Conservation (phyloP, 345 rosid genomes). For the Ceriops zippeliana region DNA sequence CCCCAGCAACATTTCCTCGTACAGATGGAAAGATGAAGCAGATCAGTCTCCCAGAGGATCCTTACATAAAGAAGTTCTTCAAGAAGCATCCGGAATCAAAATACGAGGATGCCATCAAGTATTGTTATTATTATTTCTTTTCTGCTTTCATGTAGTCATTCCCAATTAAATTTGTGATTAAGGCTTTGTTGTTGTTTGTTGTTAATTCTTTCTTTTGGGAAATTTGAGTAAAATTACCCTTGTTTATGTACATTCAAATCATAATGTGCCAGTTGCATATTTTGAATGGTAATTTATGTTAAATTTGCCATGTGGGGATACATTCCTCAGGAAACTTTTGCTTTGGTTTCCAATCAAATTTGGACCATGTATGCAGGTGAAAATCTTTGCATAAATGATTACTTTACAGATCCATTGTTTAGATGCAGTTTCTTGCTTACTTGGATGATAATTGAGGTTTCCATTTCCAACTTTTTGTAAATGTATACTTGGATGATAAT, state of each 20-base stretch:
- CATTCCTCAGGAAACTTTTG: background rate
- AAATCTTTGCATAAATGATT: too few species aligned
- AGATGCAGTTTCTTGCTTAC: background rate
- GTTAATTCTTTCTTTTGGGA: too few species aligned
- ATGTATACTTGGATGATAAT: too few species aligned
- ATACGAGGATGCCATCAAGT: slow-evolving; percentile 66
- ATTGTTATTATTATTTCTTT: slow-evolving; percentile 1
- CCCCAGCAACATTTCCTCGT: slow-evolving; percentile 77
- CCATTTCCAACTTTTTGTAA: too few species aligned
- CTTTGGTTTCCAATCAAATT: background rate
- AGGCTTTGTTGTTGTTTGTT: background rate
- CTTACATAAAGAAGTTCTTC: slow-evolving; percentile 62
- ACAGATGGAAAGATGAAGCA: slow-evolving; percentile 56
- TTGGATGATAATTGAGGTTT: background rate
- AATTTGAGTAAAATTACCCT: too few species aligned
- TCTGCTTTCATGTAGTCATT: background rate
- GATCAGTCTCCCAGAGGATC: slow-evolving; percentile 79
- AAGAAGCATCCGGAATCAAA: slow-evolving; percentile 53
- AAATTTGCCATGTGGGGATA: too few species aligned
- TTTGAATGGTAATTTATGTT: too few species aligned
- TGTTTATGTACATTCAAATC: too few species aligned
- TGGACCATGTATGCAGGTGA: background rate
- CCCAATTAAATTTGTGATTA: too few species aligned
- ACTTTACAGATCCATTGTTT: too few species aligned
- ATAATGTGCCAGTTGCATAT: too few species aligned